Evolutionary conservation across 805 yeast genomes (phyloP), one percentile per base, ranked within the genome.

Genomic region (Blastobotrys chiropterorum): DNA sequence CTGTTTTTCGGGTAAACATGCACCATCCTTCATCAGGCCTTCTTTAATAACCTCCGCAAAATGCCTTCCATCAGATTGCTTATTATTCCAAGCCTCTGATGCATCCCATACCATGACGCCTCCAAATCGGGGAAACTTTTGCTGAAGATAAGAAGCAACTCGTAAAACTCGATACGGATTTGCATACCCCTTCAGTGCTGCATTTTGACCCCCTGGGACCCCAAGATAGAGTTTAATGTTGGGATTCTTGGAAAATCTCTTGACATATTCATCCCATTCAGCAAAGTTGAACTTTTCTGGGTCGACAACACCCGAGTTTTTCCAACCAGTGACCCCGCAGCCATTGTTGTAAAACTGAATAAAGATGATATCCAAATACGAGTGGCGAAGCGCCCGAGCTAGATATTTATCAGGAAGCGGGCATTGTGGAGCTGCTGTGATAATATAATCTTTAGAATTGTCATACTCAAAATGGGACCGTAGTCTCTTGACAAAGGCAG

Each of bases 101-200:
- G 87, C 85, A 61, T 89, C 96, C 96, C 96, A 88, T 56, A 87
- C 68, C 74, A 83, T 79, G 58, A 88, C 78, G 31, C 86, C 83
- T 16, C 83, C 82, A 56, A 88, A 76, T 1, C 72, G 39, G 3
- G 49, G 38, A 46, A 53, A 61, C 45, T 55, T 46, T 41, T 51
- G 20, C 44, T 58, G 52, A 8, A 62, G 54, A 13, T 20, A 16
- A 3, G 42, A 14, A n/a, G 57, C 59, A 7, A 11, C 64, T 71
- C 67, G 44, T 72, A 70, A 57, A 73, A 76, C n/a, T 46, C 56
- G 75, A 72, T 56, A 14, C 16, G 47, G 31, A 3, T 19, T 16
- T 8, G 48, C 57, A 58, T 79, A 85, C 15, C 90, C 90, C 13
- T 74, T 63, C 1, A 75, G 72, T 3, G 88, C 85, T 46, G 84